Evolutionary conservation across 208 protist genomes (phyloP).

Genomic region (Leishmania turanica): DNA sequence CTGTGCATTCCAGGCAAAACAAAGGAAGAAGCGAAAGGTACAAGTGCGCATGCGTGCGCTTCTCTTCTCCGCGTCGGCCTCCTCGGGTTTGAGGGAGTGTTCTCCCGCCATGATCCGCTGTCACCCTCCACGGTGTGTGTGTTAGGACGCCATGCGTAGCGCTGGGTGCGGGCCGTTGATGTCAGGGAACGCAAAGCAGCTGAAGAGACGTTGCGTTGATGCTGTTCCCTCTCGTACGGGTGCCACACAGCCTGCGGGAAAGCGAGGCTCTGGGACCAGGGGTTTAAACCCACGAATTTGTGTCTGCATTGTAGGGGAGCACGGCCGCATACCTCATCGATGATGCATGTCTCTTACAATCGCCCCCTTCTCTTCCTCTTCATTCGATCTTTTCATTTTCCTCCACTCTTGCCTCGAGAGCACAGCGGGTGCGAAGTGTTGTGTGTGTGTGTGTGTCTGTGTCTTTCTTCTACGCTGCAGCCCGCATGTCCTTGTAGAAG

Average conservation of each 20-base stretch:
- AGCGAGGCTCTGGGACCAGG: background rate
- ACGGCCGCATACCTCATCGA: background rate
- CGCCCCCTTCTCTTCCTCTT: background rate
- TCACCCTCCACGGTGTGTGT: background rate
- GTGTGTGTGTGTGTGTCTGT: background rate
- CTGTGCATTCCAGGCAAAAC: background rate
- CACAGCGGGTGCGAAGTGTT: background rate
- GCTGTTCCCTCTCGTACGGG: background rate
- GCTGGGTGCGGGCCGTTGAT: background rate
- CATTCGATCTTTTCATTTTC: background rate
- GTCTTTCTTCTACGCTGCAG: slow-evolving; percentile 4
- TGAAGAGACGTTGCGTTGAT: background rate
- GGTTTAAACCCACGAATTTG: background rate
- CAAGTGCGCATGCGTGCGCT: background rate
- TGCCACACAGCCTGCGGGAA: background rate
- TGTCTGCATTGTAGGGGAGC: background rate
- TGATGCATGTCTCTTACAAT: background rate
- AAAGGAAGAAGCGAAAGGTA: slow-evolving; percentile 6
- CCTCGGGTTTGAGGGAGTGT: background rate
- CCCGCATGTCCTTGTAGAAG: background rate
- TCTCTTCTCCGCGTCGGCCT: background rate
- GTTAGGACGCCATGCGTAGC: background rate
- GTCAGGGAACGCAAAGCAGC: background rate
- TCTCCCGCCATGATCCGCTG: background rate
- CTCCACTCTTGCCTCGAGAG: background rate